phyloP scores from a whole-genome alignment of 2,329 filamentous ascomycete species.

The Colletotrichum orchidophilum region DNA sequence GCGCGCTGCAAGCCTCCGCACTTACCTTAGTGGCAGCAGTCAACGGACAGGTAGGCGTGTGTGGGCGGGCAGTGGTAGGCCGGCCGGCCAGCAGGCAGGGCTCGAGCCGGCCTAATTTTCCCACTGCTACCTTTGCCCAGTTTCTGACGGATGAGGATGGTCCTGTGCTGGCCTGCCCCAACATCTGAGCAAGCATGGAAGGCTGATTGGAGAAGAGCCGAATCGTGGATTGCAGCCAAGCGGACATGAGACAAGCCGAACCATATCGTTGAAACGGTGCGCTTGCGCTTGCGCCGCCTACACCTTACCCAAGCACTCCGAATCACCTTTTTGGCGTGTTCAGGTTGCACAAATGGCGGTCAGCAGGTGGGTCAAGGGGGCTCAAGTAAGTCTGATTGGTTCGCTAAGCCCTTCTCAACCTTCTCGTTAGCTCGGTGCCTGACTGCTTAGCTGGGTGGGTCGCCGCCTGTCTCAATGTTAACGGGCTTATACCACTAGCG shows the following conservation, averaged over 20 bases:
- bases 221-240: background rate
- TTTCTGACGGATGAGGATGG: background rate
- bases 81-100: background rate
- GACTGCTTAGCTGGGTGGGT: background rate
- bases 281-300: background rate
- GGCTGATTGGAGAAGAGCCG: background rate
- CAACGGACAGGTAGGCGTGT: background rate
- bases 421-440: background rate
- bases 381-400: background rate
- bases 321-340: background rate
- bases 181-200: background rate
- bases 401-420: background rate
- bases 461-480: background rate
- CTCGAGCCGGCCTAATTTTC: background rate
- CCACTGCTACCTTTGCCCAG: background rate
- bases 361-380: background rate
- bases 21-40: constrained; percentile 1
- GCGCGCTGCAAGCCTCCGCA: constrained; percentile 14
- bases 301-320: background rate
- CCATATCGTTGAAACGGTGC: constrained; percentile 14
- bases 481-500: constrained; percentile 23
- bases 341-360: constrained; percentile 3
- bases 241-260: constrained; percentile 28
- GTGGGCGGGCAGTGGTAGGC: background rate
- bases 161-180: constrained; percentile 10